phyloP scores from a whole-genome alignment of 805 yeast genomes.

The Wickerhamiella parazyma region DNA sequence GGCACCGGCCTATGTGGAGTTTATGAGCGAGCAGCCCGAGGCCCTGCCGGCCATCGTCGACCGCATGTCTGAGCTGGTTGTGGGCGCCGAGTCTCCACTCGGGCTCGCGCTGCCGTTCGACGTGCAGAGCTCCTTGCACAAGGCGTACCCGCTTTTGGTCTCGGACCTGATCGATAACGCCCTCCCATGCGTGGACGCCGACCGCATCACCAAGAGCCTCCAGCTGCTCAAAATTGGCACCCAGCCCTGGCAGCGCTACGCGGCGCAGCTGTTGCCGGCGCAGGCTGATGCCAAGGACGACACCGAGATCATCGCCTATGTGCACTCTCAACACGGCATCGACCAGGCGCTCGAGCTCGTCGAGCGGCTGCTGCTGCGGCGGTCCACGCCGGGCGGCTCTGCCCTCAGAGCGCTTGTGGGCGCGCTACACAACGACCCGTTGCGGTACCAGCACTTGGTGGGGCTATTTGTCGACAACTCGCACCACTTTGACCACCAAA shows the following conservation, averaged over 20 bases:
- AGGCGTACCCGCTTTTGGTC: conserved; percentile 11
- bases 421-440: conserved; percentile 5
- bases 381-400: conserved; percentile 4
- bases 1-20: conserved; percentile 12
- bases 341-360: conserved; percentile 13
- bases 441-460: background rate
- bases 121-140: conserved; percentile 6
- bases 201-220: conserved; percentile 6
- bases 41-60: conserved; percentile 11
- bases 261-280: background rate
- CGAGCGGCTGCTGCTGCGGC: conserved; percentile 11
- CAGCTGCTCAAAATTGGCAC: conserved; percentile 3
- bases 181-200: conserved; percentile 6
- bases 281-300: background rate
- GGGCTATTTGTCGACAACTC: background rate
- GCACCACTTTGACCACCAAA: background rate
- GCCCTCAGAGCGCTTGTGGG: conserved; percentile 13
- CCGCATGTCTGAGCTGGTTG: conserved; percentile 14
- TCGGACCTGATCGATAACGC: conserved; percentile 11
- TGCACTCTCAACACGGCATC: conserved; percentile 14
- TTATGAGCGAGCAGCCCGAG: conserved; percentile 8
- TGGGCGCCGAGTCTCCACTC: background rate
- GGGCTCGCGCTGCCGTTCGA: conserved; percentile 10
- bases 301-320: conserved; percentile 13
- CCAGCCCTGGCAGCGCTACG: conserved; percentile 3